Base-by-base conservation (phyloP, 2,329 filamentous ascomycete species). In the Alternaria sp. region DNA sequence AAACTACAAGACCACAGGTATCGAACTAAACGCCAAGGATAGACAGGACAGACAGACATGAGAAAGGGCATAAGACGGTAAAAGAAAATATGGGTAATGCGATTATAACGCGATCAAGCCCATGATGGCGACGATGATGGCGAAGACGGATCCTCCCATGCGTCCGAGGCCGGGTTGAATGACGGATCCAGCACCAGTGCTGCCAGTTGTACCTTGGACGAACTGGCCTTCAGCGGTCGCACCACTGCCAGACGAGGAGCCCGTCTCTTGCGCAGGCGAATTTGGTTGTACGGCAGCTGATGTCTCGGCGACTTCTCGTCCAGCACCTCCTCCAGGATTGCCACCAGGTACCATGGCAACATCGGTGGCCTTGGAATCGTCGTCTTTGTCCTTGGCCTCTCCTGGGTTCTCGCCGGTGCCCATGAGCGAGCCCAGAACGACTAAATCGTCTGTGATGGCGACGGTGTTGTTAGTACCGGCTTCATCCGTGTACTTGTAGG, bases 331-430 rank as follows among this genome's bases (percentile, higher is more conserved):
- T 26, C 80, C 82, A 46, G 85, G 85, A 50, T 82, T 83, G 26
- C 88, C 81, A 77, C 87, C 88, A 25, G 87, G 87, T 25, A 89
- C 83, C 50, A 84, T 85, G 59, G 85, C 81, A 11, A 81, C 80
- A 30, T 76, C 57, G 0, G 75, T 64, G 21, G 72, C 55, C 25
- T 78, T 53, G 6, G 67, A 59, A 30, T 75, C 70, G 10, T 76
- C 75, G n/a, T 76, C 73, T 44, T 74, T 71, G 25, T 81, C 74
- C 32, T 80, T 52, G 30, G 76, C 45, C 43, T 84, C 83, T 21
- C 83, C 82, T 15, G 85, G 92, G 76, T 98, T 86, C 45, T 90
- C 85, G 56, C 96, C 96, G 2, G 91, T 93, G n/a, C 89, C 94
- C 57, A 89, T 83, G 66, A 98, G 88, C 23, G 92, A 96, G 68